Percentiles rank a stretch among this genome's conserved stretches.
Evolutionary conservation across 1,284 basidiomycete genomes (phyloP).

Genomic region (Flammula alnicola): DNA sequence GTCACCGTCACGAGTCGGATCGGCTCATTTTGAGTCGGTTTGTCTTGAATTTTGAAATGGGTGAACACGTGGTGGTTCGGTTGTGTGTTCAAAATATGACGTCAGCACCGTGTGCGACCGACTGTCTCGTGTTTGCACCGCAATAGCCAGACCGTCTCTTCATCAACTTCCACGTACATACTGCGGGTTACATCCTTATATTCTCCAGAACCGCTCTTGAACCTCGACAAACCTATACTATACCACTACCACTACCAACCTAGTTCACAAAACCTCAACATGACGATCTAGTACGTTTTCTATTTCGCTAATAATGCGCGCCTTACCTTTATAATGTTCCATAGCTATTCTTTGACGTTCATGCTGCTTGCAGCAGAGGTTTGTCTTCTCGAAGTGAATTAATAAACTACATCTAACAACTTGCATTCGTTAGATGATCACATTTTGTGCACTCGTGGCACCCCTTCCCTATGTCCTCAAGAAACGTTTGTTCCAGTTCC

Average conservation of each 20-base stretch:
- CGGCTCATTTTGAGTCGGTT: constrained; percentile 15
- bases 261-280: constrained; percentile 34
- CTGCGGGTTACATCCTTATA: neutral
- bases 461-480: constrained; percentile 79
- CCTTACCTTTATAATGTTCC: neutral
- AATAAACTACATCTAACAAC: too few relatives aligned
- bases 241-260: constrained; percentile 2
- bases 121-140: constrained; percentile 13
- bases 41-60: constrained; percentile 23
- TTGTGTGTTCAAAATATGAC: constrained; percentile 16
- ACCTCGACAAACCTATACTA: constrained; percentile 5
- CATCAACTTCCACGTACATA: constrained; percentile 19
- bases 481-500: constrained; percentile 76
- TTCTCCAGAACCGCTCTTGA: constrained; percentile 1
- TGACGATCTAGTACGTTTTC: constrained; percentile 72
- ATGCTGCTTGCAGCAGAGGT: constrained; percentile 76
- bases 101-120: constrained; percentile 12
- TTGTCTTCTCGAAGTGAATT: constrained; percentile 14
- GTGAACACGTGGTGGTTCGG: constrained; percentile 6
- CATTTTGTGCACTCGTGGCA: constrained; percentile 75
- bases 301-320: neutral
- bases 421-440: constrained; percentile 55
- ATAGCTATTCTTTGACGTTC: constrained; percentile 78
- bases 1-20: constrained; percentile 25
- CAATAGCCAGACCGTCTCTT: constrained; percentile 1